Percentiles rank a stretch among this genome's conserved stretches.
Evolutionary conservation across 331 rosid species (phyloP).

Genomic region (Erythrophleum ivorense): DNA sequence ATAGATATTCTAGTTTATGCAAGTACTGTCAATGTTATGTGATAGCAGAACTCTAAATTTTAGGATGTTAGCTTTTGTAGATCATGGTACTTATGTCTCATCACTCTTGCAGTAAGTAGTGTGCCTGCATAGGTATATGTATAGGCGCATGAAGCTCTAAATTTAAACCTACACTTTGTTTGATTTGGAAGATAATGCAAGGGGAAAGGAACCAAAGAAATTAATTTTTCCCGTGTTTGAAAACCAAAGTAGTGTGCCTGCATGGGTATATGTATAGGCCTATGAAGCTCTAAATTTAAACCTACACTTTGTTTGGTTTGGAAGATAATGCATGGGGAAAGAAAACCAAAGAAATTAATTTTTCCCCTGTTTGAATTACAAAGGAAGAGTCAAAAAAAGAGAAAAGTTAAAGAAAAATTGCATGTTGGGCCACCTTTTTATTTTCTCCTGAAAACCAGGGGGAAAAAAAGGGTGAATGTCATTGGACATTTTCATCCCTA

Average conservation of each 20-base stretch:
- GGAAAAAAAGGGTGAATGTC: not conserved
- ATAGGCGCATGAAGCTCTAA: conserved; percentile 13
- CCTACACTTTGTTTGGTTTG: conserved; percentile 5
- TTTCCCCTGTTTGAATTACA: conserved; percentile 3
- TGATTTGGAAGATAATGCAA: not conserved
- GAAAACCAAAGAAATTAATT: conserved; percentile 14
- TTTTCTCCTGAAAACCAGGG: not conserved
- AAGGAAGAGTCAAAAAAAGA: not conserved
- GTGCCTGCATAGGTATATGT: not conserved
- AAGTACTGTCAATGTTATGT: not conserved
- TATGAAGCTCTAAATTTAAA: conserved; percentile 8
- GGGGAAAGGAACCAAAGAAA: conserved; percentile 24
- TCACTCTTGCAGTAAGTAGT: conserved; percentile 6
- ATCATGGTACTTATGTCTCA: conserved; percentile 12
- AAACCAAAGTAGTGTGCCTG: not conserved
- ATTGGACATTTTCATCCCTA: not conserved
- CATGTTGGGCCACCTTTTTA: not conserved
- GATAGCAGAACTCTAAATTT: conserved; percentile 20
- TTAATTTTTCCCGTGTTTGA: not conserved
- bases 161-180: conserved; percentile 6
- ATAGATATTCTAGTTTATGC: conserved; percentile 26
- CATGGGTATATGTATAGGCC: conserved; percentile 4
- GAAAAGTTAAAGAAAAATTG: not conserved
- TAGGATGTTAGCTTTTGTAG: not conserved
- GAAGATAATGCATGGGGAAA: conserved; percentile 5